Conservation (phyloP, 208 protist genomes). For the Tritrichomonas musculus region DNA sequence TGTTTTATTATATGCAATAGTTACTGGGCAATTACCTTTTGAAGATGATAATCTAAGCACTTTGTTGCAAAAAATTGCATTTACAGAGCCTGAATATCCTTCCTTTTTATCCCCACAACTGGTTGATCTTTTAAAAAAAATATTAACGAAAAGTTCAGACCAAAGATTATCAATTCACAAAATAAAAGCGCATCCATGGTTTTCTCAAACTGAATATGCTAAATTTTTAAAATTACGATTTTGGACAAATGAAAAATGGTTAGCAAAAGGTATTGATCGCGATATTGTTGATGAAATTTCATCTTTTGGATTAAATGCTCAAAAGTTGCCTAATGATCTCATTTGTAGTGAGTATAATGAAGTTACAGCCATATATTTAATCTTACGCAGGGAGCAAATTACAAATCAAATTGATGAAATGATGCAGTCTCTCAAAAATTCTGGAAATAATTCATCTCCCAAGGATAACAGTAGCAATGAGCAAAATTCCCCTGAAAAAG, state of each 20-base stretch:
- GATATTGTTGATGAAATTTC: neutral
- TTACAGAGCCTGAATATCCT: neutral
- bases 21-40: constrained; percentile 8
- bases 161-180: neutral
- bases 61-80: neutral
- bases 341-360: neutral
- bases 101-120: neutral
- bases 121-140: neutral
- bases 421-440: neutral
- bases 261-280: neutral
- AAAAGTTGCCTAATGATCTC: neutral
- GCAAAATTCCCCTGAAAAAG: too few species aligned
- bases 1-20: constrained; percentile 27
- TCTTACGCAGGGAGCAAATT: neutral
- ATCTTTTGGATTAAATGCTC: neutral
- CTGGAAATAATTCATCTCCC: too few species aligned
- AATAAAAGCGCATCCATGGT: neutral
- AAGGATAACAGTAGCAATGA: too few species aligned
- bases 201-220: neutral
- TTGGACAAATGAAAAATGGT: too few species aligned
- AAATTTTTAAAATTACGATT: too few species aligned
- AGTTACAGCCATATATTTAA: neutral
- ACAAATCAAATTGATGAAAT: neutral
- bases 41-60: neutral
- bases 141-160: neutral